Percentiles rank a stretch among this genome's conserved stretches.
Evolutionary conservation across 306 rosid genomes (phyloP).

Genomic region (Quercus aquifolioides): DNA sequence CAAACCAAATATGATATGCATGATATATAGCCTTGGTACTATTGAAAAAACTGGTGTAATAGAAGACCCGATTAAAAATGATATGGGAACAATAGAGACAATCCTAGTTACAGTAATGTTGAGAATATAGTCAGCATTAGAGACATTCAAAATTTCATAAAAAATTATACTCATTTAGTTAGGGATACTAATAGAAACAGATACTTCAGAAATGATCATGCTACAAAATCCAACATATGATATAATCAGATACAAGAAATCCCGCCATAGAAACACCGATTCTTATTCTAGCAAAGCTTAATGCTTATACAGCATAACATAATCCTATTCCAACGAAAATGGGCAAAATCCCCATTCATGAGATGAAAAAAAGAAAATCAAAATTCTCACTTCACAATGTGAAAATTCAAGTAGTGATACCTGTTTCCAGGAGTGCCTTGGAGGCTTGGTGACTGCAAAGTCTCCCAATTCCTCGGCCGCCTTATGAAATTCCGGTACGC

Average conservation of each 20-base stretch:
- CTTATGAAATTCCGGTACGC: conserved; percentile 74
- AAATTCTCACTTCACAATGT: not conserved
- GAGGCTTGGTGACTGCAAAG: conserved; percentile 53
- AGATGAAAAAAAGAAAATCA: not conserved
- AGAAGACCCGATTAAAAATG: no score
- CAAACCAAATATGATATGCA: not conserved
- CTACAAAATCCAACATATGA: not conserved
- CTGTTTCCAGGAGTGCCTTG: conserved; percentile 97
- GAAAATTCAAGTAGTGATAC: conserved; percentile 21
- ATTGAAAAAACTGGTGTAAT: no score
- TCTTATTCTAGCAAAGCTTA: no score
- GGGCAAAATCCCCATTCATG: not conserved
- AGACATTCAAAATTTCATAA: no score
- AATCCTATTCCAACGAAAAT: not conserved
- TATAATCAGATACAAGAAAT: not conserved
- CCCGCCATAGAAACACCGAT: not conserved
- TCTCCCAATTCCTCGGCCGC: conserved; percentile 81
- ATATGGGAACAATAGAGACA: no score
- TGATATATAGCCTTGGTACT: not conserved
- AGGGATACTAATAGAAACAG: no score
- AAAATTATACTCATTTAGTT: no score
- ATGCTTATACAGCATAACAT: not conserved
- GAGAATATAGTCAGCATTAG: no score
- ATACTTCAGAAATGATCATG: not conserved
- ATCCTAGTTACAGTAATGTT: no score